Conservation (phyloP, 768 basidiomycete genomes). For the Obba rivulosa region DNA sequence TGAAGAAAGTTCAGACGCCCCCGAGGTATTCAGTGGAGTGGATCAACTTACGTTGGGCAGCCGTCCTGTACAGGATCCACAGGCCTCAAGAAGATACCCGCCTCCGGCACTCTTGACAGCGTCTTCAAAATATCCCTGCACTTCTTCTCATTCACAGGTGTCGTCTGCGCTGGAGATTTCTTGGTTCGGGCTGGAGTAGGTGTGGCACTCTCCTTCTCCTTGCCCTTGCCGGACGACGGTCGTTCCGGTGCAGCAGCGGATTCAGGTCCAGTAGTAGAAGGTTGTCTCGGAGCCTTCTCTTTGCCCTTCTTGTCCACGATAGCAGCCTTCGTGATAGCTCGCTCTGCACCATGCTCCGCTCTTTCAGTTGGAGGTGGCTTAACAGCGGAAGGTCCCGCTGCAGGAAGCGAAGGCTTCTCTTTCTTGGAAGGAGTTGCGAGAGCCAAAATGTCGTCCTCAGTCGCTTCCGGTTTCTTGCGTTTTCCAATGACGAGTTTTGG, state of each 20-base stretch:
- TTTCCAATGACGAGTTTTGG: slow-evolving; percentile 41
- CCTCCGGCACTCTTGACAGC: slow-evolving; percentile 59
- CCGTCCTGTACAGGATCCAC: slow-evolving; percentile 82
- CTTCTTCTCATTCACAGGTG: slow-evolving; percentile 77
- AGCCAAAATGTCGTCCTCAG: slow-evolving; percentile 59
- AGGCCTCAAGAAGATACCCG: slow-evolving; percentile 68
- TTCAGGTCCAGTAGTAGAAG: slow-evolving; percentile 14
- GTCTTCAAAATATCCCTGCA: slow-evolving; percentile 65
- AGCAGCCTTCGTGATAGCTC: too few relatives aligned
- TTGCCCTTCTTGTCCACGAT: slow-evolving; percentile 30
- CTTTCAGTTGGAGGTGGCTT: slow-evolving; percentile 5
- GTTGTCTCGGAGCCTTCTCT: slow-evolving; percentile 31
- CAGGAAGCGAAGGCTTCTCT: slow-evolving; percentile 25
- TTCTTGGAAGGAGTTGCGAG: slow-evolving; percentile 62
- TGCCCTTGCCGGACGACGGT: slow-evolving; percentile 53
- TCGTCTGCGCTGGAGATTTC: slow-evolving; percentile 28
- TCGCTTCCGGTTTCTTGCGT: slow-evolving; percentile 46
- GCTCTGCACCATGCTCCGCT: slow-evolving; percentile 7
- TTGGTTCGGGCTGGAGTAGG: slow-evolving; percentile 35
- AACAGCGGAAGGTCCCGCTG: slow-evolving; percentile 15
- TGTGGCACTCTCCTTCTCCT: slow-evolving; percentile 51
- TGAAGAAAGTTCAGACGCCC: slow-evolving; percentile 24
- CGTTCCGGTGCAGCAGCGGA: slow-evolving; percentile 29
- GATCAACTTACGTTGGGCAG: slow-evolving; percentile 76
- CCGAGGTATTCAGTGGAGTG: not conserved